phyloP scores from a whole-genome alignment of 352 stramenopile species.

The Globisporangium cylindrosporum region DNA sequence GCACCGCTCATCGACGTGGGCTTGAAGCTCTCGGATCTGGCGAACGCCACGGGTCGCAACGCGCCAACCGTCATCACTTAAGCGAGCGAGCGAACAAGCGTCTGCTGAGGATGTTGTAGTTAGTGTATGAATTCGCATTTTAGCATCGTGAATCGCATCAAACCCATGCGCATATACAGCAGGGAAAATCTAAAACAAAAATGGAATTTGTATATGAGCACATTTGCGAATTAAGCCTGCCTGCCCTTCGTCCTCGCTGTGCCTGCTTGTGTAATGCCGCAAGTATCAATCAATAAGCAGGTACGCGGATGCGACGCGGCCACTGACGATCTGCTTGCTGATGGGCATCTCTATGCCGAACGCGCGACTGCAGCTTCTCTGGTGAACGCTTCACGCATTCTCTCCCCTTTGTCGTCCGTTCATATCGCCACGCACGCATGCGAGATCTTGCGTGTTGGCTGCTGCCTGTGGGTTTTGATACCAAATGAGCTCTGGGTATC shows the following conservation, averaged over 20 bases:
- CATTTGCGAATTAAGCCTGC: neutral
- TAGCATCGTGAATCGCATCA: neutral
- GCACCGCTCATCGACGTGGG: slow-evolving; percentile 91
- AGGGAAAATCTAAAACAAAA: neutral
- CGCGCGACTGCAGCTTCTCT: too few relatives aligned
- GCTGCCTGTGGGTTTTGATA: neutral
- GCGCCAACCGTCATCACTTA: slow-evolving; percentile 98
- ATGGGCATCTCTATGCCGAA: neutral
- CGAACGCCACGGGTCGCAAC: slow-evolving; percentile 92
- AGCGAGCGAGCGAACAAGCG: slow-evolving; percentile 21
- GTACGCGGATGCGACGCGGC: too few relatives aligned
- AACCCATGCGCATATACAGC: neutral
- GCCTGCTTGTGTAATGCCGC: too few relatives aligned
- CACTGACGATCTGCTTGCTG: neutral
- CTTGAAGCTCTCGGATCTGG: slow-evolving; percentile 90
- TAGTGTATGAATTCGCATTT: slow-evolving; percentile 2
- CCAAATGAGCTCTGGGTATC: neutral
- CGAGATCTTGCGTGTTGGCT: too few relatives aligned
- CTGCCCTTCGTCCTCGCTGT: too few relatives aligned
- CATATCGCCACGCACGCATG: too few relatives aligned
- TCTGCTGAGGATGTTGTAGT: neutral
- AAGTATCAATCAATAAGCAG: too few relatives aligned
- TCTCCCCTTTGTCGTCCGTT: too few relatives aligned
- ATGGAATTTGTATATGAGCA: neutral
- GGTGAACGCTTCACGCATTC: too few relatives aligned